Evolutionary conservation across 2,329 filamentous ascomycete species (phyloP), one percentile per base, ranked within the genome.

Genomic region (Blumeria graminis): DNA sequence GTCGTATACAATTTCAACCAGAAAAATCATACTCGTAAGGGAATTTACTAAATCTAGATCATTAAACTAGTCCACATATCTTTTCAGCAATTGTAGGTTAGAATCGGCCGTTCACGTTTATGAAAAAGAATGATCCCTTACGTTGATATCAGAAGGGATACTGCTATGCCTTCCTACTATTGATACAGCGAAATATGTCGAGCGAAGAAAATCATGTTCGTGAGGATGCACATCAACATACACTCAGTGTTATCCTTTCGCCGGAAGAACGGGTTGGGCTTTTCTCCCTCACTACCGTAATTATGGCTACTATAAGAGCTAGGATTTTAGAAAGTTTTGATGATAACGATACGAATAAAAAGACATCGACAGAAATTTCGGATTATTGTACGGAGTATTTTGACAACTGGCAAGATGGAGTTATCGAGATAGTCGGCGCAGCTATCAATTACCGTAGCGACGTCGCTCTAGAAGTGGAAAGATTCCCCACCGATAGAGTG

Each of bases 401-500:
- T 65, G 80, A 84, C 57, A 82, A 86, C 60, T 96, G 90, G 90
- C 78, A 86, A 63, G 74, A 78, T 6, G 72, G 73, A 11, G 77
- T 94, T 9, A 71, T 86, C 43, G 74, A 78, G 57, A 77, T 88
- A 13, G 71, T 94, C 28, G 77, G 80, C 16, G 82, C 92, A 60
- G 74, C 79, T 38, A 74, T 88, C 16, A 74, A 60, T 58, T 62
- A 61, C 62, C 55, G 65, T 59, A 58, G 62, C 34, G 58, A 65
- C 57, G 58, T 62, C 43, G 63, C 62, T 59, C 61, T 63, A 45
- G 63, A 59, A 58, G 60, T 65, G n/a, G 61, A 63, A 51, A 64
- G 64, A 11, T 16, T 33, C 9, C 57, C 59, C 7, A 48, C 61
- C 16, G 57, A 55, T 32, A 54, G 57, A 9, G 41, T 57, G n/a